phyloP scores from a whole-genome alignment of 768 basidiomycete species.

The Suillus americanus region DNA sequence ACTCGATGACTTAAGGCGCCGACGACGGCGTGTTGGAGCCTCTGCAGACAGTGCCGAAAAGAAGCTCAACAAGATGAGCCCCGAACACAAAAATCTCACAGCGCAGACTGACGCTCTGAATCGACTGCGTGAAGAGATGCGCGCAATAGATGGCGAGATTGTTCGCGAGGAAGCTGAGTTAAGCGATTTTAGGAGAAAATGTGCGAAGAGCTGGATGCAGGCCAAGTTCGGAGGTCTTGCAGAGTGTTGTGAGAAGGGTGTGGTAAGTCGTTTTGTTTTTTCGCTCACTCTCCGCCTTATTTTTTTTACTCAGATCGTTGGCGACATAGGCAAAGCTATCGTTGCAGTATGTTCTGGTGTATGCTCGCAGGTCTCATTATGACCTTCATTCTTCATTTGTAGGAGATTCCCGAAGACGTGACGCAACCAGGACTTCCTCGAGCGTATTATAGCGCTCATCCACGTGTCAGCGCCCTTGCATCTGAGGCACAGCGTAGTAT shows the following conservation, averaged over 20 bases:
- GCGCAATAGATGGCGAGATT: conserved; percentile 77
- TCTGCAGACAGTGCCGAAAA: conserved; percentile 84
- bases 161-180: conserved; percentile 77
- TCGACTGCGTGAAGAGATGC: conserved; percentile 73
- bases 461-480: conserved; percentile 59
- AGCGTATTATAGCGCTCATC: conserved; percentile 66
- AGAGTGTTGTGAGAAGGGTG: conserved; percentile 83
- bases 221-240: conserved; percentile 86
- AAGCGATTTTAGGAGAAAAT: conserved; percentile 79
- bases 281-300: background rate
- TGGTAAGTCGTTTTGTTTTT: conserved; percentile 31
- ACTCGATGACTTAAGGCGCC: conserved; percentile 73
- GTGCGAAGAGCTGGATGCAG: conserved; percentile 68
- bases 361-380: conserved; percentile 1
- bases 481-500: conserved; percentile 62
- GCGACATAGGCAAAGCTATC: conserved; percentile 48
- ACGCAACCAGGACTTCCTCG: conserved; percentile 81
- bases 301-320: conserved; percentile 38
- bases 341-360: conserved; percentile 34
- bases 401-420: conserved; percentile 81
- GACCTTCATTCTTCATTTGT: conserved; percentile 7
- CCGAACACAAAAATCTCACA: conserved; percentile 82
- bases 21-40: conserved; percentile 60
- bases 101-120: conserved; percentile 74
- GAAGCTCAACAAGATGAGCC: conserved; percentile 87